phyloP scores from a whole-genome alignment of 345 rosid genomes.

The Linum tenue region DNA sequence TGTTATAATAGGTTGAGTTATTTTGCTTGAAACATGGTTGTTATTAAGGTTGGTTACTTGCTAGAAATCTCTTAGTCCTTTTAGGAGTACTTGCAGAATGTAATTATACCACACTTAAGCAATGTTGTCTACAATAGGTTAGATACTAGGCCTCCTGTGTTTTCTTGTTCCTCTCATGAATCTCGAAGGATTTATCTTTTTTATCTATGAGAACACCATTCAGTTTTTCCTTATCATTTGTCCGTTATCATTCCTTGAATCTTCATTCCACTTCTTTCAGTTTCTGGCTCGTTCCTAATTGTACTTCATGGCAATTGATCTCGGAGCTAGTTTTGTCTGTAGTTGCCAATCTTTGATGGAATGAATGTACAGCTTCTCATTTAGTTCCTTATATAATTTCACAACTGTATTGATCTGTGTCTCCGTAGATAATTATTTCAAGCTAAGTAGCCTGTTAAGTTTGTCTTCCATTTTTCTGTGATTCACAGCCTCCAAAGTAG shows the following conservation, averaged over 20 bases:
- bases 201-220: constrained; percentile 47
- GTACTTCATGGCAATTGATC: constrained; percentile 81
- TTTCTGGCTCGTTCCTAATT: constrained; percentile 75
- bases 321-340: constrained; percentile 64
- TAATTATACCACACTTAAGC: too few species aligned
- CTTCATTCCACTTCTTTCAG: constrained; percentile 77
- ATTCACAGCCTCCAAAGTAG: constrained; percentile 67
- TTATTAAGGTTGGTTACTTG: too few species aligned
- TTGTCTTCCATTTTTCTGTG: constrained; percentile 69
- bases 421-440: constrained; percentile 43
- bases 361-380: constrained; percentile 60
- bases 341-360: constrained; percentile 9
- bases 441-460: too few species aligned
- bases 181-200: constrained; percentile 67
- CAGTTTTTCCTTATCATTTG: constrained; percentile 66
- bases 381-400: constrained; percentile 62
- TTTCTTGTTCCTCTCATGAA: constrained; percentile 73
- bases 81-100: too few species aligned
- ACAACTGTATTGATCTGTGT: constrained; percentile 53
- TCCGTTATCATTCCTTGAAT: constrained; percentile 67
- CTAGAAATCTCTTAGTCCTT: too few species aligned
- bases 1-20: too few species aligned
- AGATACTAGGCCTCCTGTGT: constrained; percentile 51
- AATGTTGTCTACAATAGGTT: too few species aligned
- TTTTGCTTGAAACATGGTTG: too few species aligned